Evolutionary conservation across 1,284 basidiomycete species (phyloP).

Genomic region (Cutaneotrichosporon sp.): DNA sequence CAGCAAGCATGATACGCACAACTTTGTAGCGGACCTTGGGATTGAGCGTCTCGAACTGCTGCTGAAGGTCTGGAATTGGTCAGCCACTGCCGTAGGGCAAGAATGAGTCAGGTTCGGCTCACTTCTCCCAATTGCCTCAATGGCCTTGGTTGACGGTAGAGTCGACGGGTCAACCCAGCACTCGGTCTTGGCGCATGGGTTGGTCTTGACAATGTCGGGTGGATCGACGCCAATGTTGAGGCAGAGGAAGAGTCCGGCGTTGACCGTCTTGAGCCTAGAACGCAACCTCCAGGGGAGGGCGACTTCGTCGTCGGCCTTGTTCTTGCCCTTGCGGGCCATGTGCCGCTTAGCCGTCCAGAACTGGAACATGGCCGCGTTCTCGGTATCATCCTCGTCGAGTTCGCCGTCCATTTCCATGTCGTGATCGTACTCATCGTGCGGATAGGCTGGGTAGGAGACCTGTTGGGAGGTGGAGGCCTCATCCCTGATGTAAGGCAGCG

Average conservation of each 20-base stretch:
- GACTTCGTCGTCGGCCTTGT: slow-evolving; percentile 42
- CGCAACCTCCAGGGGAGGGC: slow-evolving; percentile 67
- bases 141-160: slow-evolving; percentile 80
- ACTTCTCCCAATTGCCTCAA: slow-evolving; percentile 55
- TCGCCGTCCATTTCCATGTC: slow-evolving; percentile 32
- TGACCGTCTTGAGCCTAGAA: slow-evolving; percentile 83
- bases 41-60: slow-evolving; percentile 89
- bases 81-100: slow-evolving; percentile 14
- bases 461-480: slow-evolving; percentile 49
- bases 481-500: slow-evolving; percentile 48
- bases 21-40: slow-evolving; percentile 86
- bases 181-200: slow-evolving; percentile 90
- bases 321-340: slow-evolving; percentile 40
- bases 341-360: slow-evolving; percentile 52
- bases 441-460: slow-evolving; percentile 40
- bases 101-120: slow-evolving; percentile 15
- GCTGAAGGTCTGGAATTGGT: slow-evolving; percentile 64
- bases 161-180: slow-evolving; percentile 97
- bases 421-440: slow-evolving; percentile 30
- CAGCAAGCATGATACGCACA: slow-evolving; percentile 34
- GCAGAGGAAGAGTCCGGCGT: slow-evolving; percentile 90
- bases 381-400: slow-evolving; percentile 30
- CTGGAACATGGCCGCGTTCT: slow-evolving; percentile 40
- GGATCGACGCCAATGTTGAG: slow-evolving; percentile 98
- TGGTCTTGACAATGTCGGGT: slow-evolving; percentile 95